Percentiles rank a stretch among this genome's conserved stretches.
Evolutionary conservation across 495 filamentous ascomycete species (phyloP).

Genomic region (Cairneyella variabilis): DNA sequence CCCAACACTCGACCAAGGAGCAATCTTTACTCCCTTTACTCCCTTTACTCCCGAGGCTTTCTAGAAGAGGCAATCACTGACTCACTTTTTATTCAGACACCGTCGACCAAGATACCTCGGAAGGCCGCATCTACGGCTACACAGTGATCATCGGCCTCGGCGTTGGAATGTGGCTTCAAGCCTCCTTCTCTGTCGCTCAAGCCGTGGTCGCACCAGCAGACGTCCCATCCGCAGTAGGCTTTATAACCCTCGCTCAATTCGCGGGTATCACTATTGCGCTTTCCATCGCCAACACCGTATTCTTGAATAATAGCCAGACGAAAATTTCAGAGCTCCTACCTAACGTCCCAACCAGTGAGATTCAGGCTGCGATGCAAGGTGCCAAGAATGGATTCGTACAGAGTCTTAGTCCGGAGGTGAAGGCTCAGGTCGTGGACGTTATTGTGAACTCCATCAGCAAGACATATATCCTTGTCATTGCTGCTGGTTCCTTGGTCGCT

Average conservation of each 20-base stretch:
- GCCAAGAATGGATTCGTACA: background rate
- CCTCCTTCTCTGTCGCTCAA: constrained; percentile 49
- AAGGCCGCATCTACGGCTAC: constrained; percentile 48
- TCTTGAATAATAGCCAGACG: background rate
- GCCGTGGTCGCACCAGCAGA: constrained; percentile 35
- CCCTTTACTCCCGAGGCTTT: too few relatives aligned
- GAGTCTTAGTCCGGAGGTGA: background rate
- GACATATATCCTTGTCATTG: background rate
- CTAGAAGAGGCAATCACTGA: too few relatives aligned
- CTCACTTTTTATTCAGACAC: too few relatives aligned
- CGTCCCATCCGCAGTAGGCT: constrained; percentile 37
- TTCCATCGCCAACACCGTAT: background rate
- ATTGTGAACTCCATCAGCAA: background rate
- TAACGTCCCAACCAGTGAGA: background rate
- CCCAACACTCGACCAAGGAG: too few relatives aligned
- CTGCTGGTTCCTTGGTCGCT: constrained; percentile 38
- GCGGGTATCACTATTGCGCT: background rate
- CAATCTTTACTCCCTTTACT: too few relatives aligned
- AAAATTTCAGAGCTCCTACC: background rate
- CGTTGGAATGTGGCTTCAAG: constrained; percentile 43
- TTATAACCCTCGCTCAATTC: background rate
- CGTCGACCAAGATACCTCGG: constrained; percentile 12
- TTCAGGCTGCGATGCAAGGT: background rate
- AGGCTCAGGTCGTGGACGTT: background rate
- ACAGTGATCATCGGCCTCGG: constrained; percentile 47